Conservation (phyloP, 2,329 filamentous ascomycete genomes). For the Fusarium chlamydosporum region DNA sequence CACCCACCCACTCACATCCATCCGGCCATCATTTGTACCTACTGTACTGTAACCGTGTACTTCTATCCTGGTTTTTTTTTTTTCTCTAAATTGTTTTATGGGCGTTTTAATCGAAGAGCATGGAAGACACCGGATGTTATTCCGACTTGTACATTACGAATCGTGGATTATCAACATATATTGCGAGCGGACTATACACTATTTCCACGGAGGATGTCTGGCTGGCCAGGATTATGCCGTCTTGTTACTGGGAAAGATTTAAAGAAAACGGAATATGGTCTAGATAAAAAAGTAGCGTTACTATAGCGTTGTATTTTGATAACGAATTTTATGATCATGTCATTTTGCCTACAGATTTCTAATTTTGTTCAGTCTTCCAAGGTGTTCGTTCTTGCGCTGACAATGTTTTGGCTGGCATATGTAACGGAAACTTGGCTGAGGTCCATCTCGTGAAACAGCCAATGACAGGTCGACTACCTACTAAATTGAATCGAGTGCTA, state of each 20-base stretch:
- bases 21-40: background rate
- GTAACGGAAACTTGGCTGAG: background rate
- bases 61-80: constrained; percentile 27
- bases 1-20: background rate
- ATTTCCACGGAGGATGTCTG: constrained; percentile 16
- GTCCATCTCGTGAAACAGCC: constrained; percentile 12
- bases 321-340: constrained; percentile 8
- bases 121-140: constrained; percentile 37
- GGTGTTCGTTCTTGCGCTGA: background rate
- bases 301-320: constrained; percentile 21
- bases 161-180: background rate
- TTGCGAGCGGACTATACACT: background rate
- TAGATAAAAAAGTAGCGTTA: constrained; percentile 41
- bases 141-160: constrained; percentile 33
- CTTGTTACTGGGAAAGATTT: constrained; percentile 1
- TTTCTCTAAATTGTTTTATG: constrained; percentile 36
- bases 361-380: background rate
- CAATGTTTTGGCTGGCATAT: background rate
- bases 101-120: constrained; percentile 32
- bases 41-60: constrained; percentile 1
- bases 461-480: constrained; percentile 20
- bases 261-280: constrained; percentile 17
- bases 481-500: background rate
- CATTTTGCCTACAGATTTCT: background rate
- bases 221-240: constrained; percentile 37